Base-by-base conservation (phyloP, 345 rosid species). In the Boechera retrofracta region DNA sequence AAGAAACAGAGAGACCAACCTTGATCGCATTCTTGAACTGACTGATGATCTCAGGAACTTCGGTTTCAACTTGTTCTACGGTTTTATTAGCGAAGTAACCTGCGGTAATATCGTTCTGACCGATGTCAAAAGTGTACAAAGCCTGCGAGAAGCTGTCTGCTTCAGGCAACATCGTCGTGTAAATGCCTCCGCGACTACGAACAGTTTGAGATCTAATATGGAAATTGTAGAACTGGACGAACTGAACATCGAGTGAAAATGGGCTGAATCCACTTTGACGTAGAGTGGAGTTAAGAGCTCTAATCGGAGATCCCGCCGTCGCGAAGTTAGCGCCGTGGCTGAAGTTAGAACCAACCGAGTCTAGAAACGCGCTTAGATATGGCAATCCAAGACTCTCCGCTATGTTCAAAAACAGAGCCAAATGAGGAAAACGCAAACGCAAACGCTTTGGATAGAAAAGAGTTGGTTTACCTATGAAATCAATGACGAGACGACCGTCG, bases 251-350 rank as follows among this genome's bases (percentile, higher is more conserved):
- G 35, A 93, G 79, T 42, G 94, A 92, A 61, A 92, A 80, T 39
- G 98, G 98, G 12, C 98, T 94, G 82, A 85, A 92, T 2, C 97
- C 97, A 42, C 88, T 83, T 35, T 91, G 91, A 3, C 52, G 85
- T 45, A 89, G 85, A 56, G 94, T 90, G 0, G 87, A 71, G 85
- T 91, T 91, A 65, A 82, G 88, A 42, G 91, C 94, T 76, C 94
- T 85, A 42, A 94, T 81, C 47, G 97, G 90, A 2, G 98, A 94
- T 8, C 97, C 98, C 1, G 95, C 95, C 0, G 97, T 92, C 9
- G 98, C 98, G 24, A 92, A 94, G 81, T 92, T 94, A 71, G 92
- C 97, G 15, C 98, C 98, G 15, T 89, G 86, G 55, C 73, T 86
- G 79, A 92, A 94, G 83, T 90, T 91, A 56, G 86, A 83, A 12